A percentile compares a stretch with the other conserved stretches of the same genome.
Conservation (phyloP, 371 early-diverging fungal genomes). For the Rhizopus sp. region DNA sequence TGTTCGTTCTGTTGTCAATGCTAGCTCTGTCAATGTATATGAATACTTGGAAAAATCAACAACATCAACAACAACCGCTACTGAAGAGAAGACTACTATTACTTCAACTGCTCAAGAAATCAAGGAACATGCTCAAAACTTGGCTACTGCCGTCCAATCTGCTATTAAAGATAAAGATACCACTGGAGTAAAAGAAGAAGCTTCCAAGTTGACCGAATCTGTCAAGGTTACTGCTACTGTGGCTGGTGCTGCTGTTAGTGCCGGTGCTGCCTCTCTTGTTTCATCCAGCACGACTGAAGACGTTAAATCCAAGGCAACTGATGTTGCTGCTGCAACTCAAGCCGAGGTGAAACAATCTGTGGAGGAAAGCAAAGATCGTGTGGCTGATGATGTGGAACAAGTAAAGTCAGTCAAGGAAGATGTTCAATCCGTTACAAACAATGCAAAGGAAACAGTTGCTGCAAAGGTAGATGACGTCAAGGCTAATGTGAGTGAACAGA, state of each 20-base stretch:
- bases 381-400: slow-evolving; percentile 10
- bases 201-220: slow-evolving; percentile 11
- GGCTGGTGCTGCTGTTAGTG: slow-evolving; percentile 7
- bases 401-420: slow-evolving; percentile 14
- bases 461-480: slow-evolving; percentile 6
- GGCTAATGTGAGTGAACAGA: background rate
- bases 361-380: slow-evolving; percentile 1
- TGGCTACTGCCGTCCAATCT: slow-evolving; percentile 12
- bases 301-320: slow-evolving; percentile 5
- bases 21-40: slow-evolving; percentile 1
- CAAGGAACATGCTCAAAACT: slow-evolving; percentile 9
- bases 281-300: slow-evolving; percentile 8
- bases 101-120: slow-evolving; percentile 10
- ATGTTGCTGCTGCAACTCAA: slow-evolving; percentile 6
- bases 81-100: slow-evolving; percentile 2
- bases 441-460: slow-evolving; percentile 8
- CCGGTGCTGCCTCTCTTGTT: slow-evolving; percentile 13
- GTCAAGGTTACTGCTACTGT: slow-evolving; percentile 12
- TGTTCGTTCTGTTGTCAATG: background rate
- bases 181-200: slow-evolving; percentile 10
- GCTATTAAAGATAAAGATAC: slow-evolving; percentile 7
- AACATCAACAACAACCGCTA: background rate
- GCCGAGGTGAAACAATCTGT: background rate
- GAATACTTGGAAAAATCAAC: slow-evolving; percentile 1
- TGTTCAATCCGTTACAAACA: slow-evolving; percentile 3